Percentiles rank a stretch among this genome's conserved stretches.
Conservation (phyloP, 2,329 filamentous ascomycete species). For the Xylariaceae sp. region DNA sequence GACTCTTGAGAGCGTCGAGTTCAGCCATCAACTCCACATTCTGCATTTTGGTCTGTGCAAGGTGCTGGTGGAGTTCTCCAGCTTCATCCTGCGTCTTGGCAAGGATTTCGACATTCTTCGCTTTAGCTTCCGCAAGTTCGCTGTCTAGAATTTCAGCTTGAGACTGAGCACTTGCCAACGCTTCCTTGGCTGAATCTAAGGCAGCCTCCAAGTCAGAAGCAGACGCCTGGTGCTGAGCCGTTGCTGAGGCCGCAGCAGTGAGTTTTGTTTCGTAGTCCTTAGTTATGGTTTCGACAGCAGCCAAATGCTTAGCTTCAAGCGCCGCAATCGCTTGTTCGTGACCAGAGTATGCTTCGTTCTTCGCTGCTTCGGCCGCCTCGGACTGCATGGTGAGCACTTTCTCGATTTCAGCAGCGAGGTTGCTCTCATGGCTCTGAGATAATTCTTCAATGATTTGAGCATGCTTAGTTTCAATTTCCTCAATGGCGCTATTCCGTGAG, state of each 20-base stretch:
- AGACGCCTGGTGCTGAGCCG: slow-evolving; percentile 32
- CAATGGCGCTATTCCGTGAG: slow-evolving; percentile 29
- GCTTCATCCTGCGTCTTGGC: slow-evolving; percentile 46
- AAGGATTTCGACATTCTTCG: slow-evolving; percentile 35
- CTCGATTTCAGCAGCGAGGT: slow-evolving; percentile 33
- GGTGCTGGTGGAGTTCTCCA: slow-evolving; percentile 48
- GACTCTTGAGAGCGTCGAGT: slow-evolving; percentile 54
- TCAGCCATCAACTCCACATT: slow-evolving; percentile 57
- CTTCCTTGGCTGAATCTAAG: slow-evolving; percentile 35
- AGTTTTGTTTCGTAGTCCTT: slow-evolving; percentile 31
- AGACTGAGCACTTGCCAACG: slow-evolving; percentile 32
- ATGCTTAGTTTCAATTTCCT: slow-evolving; percentile 42
- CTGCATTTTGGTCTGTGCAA: slow-evolving; percentile 57
- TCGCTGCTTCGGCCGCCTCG: slow-evolving; percentile 42
- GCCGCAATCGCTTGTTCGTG: slow-evolving; percentile 22
- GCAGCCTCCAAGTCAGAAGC: slow-evolving; percentile 34
- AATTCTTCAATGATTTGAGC: slow-evolving; percentile 47
- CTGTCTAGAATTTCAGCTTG: slow-evolving; percentile 32
- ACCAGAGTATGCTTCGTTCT: slow-evolving; percentile 35
- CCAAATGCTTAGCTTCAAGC: slow-evolving; percentile 41
- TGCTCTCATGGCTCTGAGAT: slow-evolving; percentile 34
- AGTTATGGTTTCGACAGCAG: slow-evolving; percentile 46
- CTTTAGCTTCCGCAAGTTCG: slow-evolving; percentile 36
- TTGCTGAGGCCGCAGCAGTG: slow-evolving; percentile 26
- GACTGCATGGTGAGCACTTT: slow-evolving; percentile 39